phyloP scores from a whole-genome alignment of 2,329 filamentous ascomycete species.

The Fusarium odoratissimum region DNA sequence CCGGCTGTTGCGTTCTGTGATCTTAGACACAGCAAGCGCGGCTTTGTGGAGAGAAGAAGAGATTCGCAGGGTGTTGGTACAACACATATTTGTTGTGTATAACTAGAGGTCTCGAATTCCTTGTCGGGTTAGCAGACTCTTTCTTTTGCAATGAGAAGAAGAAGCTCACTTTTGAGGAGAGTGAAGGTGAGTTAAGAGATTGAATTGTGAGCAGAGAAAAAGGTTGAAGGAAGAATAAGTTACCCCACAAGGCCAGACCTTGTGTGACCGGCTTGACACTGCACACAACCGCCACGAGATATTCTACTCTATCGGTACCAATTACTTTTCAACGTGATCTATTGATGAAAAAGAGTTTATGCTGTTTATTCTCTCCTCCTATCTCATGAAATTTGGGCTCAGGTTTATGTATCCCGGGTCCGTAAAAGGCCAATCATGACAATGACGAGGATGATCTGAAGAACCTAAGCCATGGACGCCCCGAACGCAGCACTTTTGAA shows the following conservation, averaged over 20 bases:
- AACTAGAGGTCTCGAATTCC: neutral
- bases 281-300: neutral
- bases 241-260: neutral
- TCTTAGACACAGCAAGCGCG: neutral
- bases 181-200: neutral
- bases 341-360: neutral
- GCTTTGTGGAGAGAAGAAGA: neutral
- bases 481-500: neutral
- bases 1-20: neutral
- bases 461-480: rapidly evolving
- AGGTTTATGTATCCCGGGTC: rapidly evolving
- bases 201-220: neutral
- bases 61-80: neutral
- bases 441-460: too few species aligned
- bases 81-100: neutral
- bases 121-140: too few species aligned
- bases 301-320: rapidly evolving
- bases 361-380: too few species aligned
- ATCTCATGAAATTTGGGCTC: too few species aligned
- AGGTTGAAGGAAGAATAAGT: neutral
- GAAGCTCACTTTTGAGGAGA: neutral
- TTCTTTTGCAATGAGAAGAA: neutral
- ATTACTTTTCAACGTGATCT: neutral
- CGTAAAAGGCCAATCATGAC: too few species aligned
- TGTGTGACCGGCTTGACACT: neutral